Evolutionary conservation across 768 basidiomycete genomes (phyloP).

Genomic region (Cantharellus cinnabarinus): DNA sequence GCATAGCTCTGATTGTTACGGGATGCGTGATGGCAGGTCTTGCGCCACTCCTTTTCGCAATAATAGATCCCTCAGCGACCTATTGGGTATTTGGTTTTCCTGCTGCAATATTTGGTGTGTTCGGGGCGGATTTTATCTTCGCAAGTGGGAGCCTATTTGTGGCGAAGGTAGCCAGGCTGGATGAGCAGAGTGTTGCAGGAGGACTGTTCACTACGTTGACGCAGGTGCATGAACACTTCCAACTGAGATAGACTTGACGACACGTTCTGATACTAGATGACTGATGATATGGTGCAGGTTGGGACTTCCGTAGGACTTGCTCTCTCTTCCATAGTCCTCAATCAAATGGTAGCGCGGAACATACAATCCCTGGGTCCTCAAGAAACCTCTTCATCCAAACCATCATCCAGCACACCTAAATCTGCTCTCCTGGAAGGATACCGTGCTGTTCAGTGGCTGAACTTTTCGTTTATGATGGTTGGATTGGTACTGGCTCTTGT

Average conservation of each 20-base stretch:
- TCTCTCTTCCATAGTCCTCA: slow-evolving; percentile 49
- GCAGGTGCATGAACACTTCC: slow-evolving; percentile 24
- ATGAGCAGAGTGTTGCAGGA: slow-evolving; percentile 59
- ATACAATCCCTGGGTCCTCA: slow-evolving; percentile 17
- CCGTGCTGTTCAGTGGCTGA: slow-evolving; percentile 42
- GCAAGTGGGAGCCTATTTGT: slow-evolving; percentile 54
- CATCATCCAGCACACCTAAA: slow-evolving; percentile 15
- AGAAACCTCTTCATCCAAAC: slow-evolving; percentile 12
- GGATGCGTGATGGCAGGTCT: background rate
- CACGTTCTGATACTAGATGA: background rate
- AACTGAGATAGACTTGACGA: background rate
- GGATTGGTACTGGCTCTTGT: slow-evolving; percentile 15
- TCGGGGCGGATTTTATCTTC: slow-evolving; percentile 65
- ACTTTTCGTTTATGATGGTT: slow-evolving; percentile 37
- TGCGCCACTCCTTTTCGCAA: slow-evolving; percentile 35
- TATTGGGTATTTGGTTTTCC: slow-evolving; percentile 71
- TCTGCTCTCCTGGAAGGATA: slow-evolving; percentile 32
- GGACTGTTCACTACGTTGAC: slow-evolving; percentile 65
- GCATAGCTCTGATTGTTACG: slow-evolving; percentile 28
- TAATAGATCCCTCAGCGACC: slow-evolving; percentile 32
- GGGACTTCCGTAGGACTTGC: slow-evolving; percentile 53
- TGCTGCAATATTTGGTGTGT: slow-evolving; percentile 37
- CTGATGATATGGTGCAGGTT: slow-evolving; percentile 21
- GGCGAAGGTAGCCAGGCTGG: slow-evolving; percentile 39
- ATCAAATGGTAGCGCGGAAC: slow-evolving; percentile 25